Evolutionary conservation across 1,284 basidiomycete genomes (phyloP), one percentile per base, ranked within the genome.

Genomic region (Rhodotorula sp.): DNA sequence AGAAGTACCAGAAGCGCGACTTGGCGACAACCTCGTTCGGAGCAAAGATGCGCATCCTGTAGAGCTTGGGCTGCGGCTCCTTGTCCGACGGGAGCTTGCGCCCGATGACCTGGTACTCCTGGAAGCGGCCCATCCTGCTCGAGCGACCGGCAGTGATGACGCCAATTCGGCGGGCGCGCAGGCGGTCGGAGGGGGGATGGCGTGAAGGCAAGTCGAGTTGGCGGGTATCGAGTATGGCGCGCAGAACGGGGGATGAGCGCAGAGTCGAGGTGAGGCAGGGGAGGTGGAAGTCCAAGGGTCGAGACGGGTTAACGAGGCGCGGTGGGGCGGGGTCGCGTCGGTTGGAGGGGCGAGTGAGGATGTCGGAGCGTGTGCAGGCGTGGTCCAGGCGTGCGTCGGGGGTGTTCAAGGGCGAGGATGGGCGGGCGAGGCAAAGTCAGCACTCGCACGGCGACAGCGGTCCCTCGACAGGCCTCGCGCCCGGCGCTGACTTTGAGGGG

Each of bases 1-100:
- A 87, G 88, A 96, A 99, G 86, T 98, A 99, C 95, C 96, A 99
- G 90, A 96, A 99, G 74, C 95, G 90, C 71, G 92, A 96, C 87
- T 99, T 98, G 80, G 96, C 96, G 79, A 99, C 92, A 77, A 97
- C 84, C 78, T 96, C 93, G 83, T 99, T 99, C 78, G 92, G 91
- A 76, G 96, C 95, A 81, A 99, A 99, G 82, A 99, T 97, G 82
- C 95, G 90, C 95, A 99, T 99, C 79, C 96, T 91, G 87, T 92
- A 98, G 82, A 93, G 91, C 86, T 98, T 97, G 76, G 95, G 95
- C 75, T 87, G 90, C 69, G 92, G 91, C 78, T 97, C 92, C 76
- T 87, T 82, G 85, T 94, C 92, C 69, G 94, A 94, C 80, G 95
- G 95, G 80, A 98, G 85, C 83, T 95, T 94, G 81, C 95, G 92